Conservation (phyloP, 345 rosid genomes). For the Rhodamnia argentea region DNA sequence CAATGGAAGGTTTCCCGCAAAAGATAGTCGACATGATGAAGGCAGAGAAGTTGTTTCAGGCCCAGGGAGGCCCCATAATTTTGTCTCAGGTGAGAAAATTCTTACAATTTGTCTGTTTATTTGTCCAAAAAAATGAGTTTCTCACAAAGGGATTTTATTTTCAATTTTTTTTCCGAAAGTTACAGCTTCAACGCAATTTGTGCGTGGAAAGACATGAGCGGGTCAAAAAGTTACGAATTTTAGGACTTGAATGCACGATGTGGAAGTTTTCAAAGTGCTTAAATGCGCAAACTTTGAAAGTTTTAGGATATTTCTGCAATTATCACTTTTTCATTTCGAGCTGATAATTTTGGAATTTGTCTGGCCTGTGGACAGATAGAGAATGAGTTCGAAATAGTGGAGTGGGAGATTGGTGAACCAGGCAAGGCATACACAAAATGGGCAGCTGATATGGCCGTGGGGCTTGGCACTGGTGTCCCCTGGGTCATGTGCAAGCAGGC, state of each 20-base stretch:
- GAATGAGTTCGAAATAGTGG: slow-evolving; percentile 55
- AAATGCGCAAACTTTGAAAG: neutral
- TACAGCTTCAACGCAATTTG: neutral
- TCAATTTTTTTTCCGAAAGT: neutral
- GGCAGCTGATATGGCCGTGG: slow-evolving; percentile 57
- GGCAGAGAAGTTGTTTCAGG: slow-evolving; percentile 23
- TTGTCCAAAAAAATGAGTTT: no score
- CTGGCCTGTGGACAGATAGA: slow-evolving; percentile 35
- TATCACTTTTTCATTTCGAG: neutral
- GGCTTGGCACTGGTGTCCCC: slow-evolving; percentile 58
- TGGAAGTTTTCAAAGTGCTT: neutral
- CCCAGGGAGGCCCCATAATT: slow-evolving; percentile 38
- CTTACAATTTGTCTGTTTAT: neutral
- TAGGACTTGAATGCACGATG: neutral
- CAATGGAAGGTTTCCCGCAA: slow-evolving; percentile 32
- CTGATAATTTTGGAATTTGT: neutral
- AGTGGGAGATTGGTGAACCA: slow-evolving; percentile 35
- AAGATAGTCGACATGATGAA: slow-evolving; percentile 32
- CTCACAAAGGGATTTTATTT: neutral
- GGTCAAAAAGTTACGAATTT: neutral
- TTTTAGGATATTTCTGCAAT: neutral
- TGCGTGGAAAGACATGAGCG: neutral
- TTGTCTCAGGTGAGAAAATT: slow-evolving; percentile 21
- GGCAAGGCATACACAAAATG: slow-evolving; percentile 44
- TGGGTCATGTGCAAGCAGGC: slow-evolving; percentile 31